phyloP scores from a whole-genome alignment of 495 filamentous ascomycete species.

The Penicillium ucsense region DNA sequence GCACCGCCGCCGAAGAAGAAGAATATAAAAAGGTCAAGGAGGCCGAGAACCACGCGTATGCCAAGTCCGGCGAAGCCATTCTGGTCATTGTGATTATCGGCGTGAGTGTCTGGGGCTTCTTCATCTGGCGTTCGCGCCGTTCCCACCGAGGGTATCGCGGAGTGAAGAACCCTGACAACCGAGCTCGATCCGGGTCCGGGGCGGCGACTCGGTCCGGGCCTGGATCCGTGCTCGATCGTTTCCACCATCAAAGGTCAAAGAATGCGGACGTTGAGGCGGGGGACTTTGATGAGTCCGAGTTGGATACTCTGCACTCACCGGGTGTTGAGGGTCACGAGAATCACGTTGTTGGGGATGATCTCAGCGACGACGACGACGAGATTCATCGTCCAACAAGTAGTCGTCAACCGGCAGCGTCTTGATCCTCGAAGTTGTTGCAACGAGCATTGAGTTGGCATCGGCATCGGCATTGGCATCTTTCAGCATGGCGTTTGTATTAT shows the following conservation, averaged over 20 bases:
- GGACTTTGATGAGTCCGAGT: constrained; percentile 83
- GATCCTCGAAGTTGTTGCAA: not conserved
- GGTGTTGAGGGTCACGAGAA: constrained; percentile 24
- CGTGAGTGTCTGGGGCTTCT: constrained; percentile 71
- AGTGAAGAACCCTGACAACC: constrained; percentile 21
- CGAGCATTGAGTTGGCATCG: too few relatives aligned
- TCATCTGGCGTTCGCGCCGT: constrained; percentile 71
- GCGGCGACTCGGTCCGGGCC: constrained; percentile 4
- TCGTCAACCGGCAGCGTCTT: constrained; percentile 5
- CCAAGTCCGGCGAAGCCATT: constrained; percentile 81
- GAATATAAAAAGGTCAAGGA: constrained; percentile 70
- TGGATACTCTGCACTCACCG: constrained; percentile 60
- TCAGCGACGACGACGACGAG: constrained; percentile 30
- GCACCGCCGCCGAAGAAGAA: constrained; percentile 59
- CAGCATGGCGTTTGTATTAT: not conserved
- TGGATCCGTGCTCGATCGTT: constrained; percentile 24
- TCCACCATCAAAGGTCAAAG: constrained; percentile 36
- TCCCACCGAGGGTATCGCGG: constrained; percentile 38
- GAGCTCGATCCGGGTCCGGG: constrained; percentile 5
- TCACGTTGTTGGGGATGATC: constrained; percentile 32
- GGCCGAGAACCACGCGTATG: constrained; percentile 87
- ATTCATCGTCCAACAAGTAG: not conserved
- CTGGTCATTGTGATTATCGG: constrained; percentile 76
- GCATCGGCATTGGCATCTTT: not conserved
- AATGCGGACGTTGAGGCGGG: constrained; percentile 63